Percentiles rank a stretch among this genome's conserved stretches.
Evolutionary conservation across 306 rosid genomes (phyloP).

Genomic region (Fragaria ananassa): DNA sequence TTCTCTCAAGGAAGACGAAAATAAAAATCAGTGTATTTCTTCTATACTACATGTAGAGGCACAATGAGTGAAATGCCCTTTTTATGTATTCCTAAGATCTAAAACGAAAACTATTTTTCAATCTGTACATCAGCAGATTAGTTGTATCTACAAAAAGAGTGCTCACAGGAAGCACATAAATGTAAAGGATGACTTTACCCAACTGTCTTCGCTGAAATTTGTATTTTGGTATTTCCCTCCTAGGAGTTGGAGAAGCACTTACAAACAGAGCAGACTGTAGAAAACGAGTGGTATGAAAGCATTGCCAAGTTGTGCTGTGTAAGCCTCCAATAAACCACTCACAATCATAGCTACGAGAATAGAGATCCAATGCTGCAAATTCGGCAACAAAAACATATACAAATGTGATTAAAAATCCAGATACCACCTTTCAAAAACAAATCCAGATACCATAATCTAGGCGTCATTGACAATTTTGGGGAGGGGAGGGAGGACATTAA

Average conservation of each 20-base stretch:
- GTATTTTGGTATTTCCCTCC: neutral
- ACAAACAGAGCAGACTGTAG: constrained; percentile 89
- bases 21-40: neutral
- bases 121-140: constrained; percentile 9
- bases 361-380: constrained; percentile 84
- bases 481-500: neutral
- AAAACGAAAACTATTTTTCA: constrained; percentile 4
- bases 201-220: neutral
- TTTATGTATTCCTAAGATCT: constrained; percentile 8
- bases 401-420: neutral
- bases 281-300: constrained; percentile 90
- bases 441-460: neutral
- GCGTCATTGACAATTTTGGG: neutral
- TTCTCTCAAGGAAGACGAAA: neutral
- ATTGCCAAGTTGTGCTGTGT: constrained; percentile 92
- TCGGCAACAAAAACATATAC: constrained; percentile 19
- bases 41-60: neutral
- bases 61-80: neutral
- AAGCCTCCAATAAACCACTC: constrained; percentile 95
- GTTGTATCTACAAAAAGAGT: constrained; percentile 32
- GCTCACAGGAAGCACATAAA: constrained; percentile 12
- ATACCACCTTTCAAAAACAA: neutral
- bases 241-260: constrained; percentile 31
- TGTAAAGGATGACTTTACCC: neutral
- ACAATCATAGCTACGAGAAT: constrained; percentile 72